Conservation (phyloP, 805 yeast species). For the Vanderwaltozyma verrucispora region DNA sequence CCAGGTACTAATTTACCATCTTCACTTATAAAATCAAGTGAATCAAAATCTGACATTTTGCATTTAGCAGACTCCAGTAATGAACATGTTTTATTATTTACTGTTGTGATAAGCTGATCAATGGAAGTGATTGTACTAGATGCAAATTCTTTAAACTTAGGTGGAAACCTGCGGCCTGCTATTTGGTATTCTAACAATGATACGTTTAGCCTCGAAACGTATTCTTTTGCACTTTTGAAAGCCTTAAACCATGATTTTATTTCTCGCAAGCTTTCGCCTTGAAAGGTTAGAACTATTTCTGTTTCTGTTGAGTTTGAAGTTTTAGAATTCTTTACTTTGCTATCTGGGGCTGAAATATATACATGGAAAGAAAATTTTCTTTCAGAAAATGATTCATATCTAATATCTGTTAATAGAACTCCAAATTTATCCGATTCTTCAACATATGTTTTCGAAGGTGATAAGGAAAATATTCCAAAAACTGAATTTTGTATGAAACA, state of each 20-base stretch:
- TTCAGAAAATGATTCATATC: conserved; percentile 53
- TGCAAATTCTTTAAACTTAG: conserved; percentile 56
- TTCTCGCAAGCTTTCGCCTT: conserved; percentile 65
- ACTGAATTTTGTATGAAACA: conserved; percentile 63
- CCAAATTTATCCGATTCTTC: conserved; percentile 87
- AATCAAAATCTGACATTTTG: conserved; percentile 11
- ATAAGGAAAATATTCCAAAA: conserved; percentile 64
- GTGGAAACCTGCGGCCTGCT: conserved; percentile 58
- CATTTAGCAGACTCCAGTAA: conserved; percentile 23
- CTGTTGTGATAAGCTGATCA: conserved; percentile 30
- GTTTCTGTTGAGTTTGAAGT: neutral
- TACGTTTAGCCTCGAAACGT: conserved; percentile 31
- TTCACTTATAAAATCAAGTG: conserved; percentile 12
- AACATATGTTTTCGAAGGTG: conserved; percentile 60
- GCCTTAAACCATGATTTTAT: conserved; percentile 63
- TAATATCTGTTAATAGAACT: conserved; percentile 54
- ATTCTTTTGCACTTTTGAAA: conserved; percentile 45
- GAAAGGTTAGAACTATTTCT: conserved; percentile 39
- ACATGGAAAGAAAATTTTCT: conserved; percentile 74
- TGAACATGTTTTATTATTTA: conserved; percentile 8
- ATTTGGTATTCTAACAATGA: conserved; percentile 28
- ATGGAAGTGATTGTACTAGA: conserved; percentile 42
- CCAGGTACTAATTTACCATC: conserved; percentile 6
- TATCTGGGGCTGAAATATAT: conserved; percentile 24
- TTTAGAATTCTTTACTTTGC: neutral